These are phyloP conservation scores for Fragilariopsis cylindrus DNA, from an alignment of 108 stramenopile genomes.

Conservation along the genomic window DNA sequence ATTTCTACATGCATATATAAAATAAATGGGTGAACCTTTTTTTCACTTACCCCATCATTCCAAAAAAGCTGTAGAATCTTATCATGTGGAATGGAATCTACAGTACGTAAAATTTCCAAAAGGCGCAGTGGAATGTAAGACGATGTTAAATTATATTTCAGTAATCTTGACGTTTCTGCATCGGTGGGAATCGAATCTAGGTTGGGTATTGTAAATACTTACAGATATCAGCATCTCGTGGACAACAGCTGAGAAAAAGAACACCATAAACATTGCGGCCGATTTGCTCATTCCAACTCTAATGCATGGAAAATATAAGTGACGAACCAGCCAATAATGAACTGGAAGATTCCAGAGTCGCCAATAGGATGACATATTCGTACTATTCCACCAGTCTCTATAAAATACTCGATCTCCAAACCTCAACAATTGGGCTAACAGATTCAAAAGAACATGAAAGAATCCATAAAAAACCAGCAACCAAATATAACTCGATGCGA, in stretches of 20 bases:
- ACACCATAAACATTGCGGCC: conserved; percentile 77
- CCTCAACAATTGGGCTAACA: conserved; percentile 87
- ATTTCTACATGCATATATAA: too few relatives aligned
- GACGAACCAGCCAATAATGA: conserved; percentile 93
- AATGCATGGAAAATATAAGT: conserved; percentile 88
- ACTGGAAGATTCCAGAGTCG: conserved; percentile 94
- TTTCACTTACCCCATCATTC: conserved; percentile 73
- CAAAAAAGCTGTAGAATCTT: conserved; percentile 77
- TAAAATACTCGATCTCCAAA: conserved; percentile 93
- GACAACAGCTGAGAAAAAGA: conserved; percentile 87
- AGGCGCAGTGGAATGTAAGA: too few relatives aligned
- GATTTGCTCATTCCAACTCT: conserved; percentile 68
- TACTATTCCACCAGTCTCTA: conserved; percentile 92
- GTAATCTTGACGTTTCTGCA: too few relatives aligned
- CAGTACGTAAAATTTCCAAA: too few relatives aligned
- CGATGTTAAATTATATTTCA: too few relatives aligned
- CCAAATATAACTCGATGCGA: conserved; percentile 92
- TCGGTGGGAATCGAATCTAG: too few relatives aligned
- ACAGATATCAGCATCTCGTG: conserved; percentile 87
- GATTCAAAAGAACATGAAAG: conserved; percentile 91
- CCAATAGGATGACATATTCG: conserved; percentile 89
- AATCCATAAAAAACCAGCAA: conserved; percentile 87
- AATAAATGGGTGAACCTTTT: too few relatives aligned
- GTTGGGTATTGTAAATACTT: too few relatives aligned
- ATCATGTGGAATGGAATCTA: conserved; percentile 85